Evolutionary conservation across 805 yeast species (phyloP), one percentile per base, ranked within the genome.

Genomic region (Yarrowia bubula): DNA sequence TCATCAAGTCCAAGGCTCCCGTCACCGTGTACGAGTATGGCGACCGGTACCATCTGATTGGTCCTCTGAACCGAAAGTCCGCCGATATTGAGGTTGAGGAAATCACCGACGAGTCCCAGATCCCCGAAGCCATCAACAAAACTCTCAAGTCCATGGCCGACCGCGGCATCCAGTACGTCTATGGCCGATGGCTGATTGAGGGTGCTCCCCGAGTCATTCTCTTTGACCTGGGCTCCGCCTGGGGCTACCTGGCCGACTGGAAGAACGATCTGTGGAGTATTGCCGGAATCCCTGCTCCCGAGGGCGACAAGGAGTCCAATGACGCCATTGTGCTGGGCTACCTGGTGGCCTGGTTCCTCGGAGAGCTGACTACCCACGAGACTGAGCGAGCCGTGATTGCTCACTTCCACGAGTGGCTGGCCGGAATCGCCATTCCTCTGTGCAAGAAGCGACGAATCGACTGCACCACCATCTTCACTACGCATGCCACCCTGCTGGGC

Each of bases 341-440:
- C 77, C 78, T 91, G 60, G 96, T 92, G 31, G 96, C 98, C 2
- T 93, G 99, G 99, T 92, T 93, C 75, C 79, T 95, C 65, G 99
- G 99, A 15, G 98, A 95, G 76, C 83, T 90, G 74, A 90, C 90
- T n/a, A 85, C 81, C 73, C 85, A 86, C 71, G 96, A 95, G 75
- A 83, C 86, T 28, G 88, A 88, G 63, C 86, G 93, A 71, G 98
- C 98, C 0, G 92, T 95, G 61, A 87, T 93, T 67, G 87, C 95
- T 65, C 99, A 93, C 74, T 92, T 89, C 75, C 99, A 93, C 79
- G 99, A 93, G 79, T 93, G 99, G 99, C 83, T 93, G 66, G 98
- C 99, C 1, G 98, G 98, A 71, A 92, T 95, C 51, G 97, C 96
- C 0, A 79, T 95, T 67, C 98, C 99, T 0, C 80, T 93, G 66